These are phyloP conservation scores for Pythium aquatile DNA, from an alignment of 352 stramenopile genomes.

Conservation along the genomic window DNA sequence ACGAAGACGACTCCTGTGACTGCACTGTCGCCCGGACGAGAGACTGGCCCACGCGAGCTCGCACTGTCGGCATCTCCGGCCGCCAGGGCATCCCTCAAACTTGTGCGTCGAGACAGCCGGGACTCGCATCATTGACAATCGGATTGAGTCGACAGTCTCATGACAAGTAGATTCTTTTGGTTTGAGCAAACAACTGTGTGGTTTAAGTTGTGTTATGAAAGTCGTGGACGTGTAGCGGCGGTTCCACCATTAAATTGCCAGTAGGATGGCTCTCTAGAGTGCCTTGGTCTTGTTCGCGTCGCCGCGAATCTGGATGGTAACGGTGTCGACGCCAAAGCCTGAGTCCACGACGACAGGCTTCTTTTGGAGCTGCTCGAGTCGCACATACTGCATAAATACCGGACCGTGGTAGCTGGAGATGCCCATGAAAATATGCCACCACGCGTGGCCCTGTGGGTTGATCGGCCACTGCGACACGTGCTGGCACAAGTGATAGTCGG, in stretches of 20 bases:
- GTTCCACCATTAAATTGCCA: no score
- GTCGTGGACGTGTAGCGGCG: no score
- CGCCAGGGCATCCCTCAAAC: constrained; percentile 5
- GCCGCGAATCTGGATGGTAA: constrained; percentile 39
- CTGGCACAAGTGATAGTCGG: constrained; percentile 83
- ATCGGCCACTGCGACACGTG: constrained; percentile 48
- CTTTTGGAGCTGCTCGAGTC: constrained; percentile 69
- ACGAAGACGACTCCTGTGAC: background rate
- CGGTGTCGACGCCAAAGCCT: constrained; percentile 64
- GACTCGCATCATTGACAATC: background rate
- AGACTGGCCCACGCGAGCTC: constrained; percentile 16
- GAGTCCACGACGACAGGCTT: constrained; percentile 51
- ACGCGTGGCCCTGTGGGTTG: constrained; percentile 80
- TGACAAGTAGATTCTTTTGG: no score
- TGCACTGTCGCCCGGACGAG: background rate
- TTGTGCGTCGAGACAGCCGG: background rate
- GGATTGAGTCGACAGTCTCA: no score
- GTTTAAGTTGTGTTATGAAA: no score
- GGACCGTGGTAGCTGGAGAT: constrained; percentile 77
- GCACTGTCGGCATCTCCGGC: background rate
- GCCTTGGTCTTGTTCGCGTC: constrained; percentile 11
- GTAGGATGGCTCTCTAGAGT: background rate
- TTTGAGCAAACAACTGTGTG: no score
- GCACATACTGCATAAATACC: constrained; percentile 87
- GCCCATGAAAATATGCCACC: constrained; percentile 85